Percentiles rank a stretch among this genome's conserved stretches.
These are phyloP conservation scores for Trichoderma lentiforme DNA, from an alignment of 2,329 filamentous ascomycete genomes.

Conservation along the genomic window DNA sequence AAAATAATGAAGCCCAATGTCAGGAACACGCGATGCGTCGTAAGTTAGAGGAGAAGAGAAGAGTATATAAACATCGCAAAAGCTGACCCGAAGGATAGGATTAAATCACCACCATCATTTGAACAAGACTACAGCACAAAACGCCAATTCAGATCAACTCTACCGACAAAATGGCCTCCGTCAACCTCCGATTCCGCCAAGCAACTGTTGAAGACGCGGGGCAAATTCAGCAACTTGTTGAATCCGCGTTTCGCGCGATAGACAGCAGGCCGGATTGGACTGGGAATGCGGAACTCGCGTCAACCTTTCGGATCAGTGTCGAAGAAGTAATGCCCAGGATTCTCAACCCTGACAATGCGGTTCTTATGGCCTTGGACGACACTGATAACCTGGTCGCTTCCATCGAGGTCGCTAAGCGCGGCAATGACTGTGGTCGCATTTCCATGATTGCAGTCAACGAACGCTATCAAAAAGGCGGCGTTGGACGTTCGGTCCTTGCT, in stretches of 20 bases:
- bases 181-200: conserved; percentile 34
- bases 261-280: conserved; percentile 37
- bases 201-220: conserved; percentile 37
- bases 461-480: conserved; percentile 29
- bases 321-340: conserved; percentile 59
- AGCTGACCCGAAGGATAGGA: background rate
- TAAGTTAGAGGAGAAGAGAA: background rate
- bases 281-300: conserved; percentile 53
- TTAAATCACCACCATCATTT: background rate
- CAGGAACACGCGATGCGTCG: background rate
- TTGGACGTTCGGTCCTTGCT: conserved; percentile 33
- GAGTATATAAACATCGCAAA: background rate
- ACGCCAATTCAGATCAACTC: background rate
- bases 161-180: background rate
- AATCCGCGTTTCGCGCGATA: conserved; percentile 39
- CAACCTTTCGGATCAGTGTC: conserved; percentile 66
- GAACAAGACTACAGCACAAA: background rate
- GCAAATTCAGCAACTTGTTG: conserved; percentile 35
- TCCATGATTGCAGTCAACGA: conserved; percentile 36
- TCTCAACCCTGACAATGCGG: conserved; percentile 25
- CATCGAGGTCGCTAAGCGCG: conserved; percentile 28
- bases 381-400: conserved; percentile 27
- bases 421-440: conserved; percentile 29
- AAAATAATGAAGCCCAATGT: background rate
- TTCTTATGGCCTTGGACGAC: conserved; percentile 28